A percentile compares a stretch with the other conserved stretches of the same genome.
These are phyloP conservation scores for Combretum micranthum DNA, from an alignment of 345 rosid genomes.

Conservation along the genomic window DNA sequence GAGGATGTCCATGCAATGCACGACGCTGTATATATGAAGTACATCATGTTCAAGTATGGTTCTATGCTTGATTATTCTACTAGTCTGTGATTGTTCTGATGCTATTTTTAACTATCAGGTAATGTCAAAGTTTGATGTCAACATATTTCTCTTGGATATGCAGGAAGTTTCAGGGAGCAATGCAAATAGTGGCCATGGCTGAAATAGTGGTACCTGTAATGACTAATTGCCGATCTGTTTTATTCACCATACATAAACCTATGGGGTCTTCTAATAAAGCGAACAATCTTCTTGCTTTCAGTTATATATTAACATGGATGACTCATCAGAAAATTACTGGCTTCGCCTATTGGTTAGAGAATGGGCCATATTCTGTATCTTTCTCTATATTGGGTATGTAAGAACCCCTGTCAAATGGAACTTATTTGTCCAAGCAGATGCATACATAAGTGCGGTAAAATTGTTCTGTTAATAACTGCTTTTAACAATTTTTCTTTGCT, in stretches of 20 bases:
- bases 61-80: not conserved
- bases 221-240: not conserved
- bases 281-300: conserved; percentile 22
- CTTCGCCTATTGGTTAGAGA: conserved; percentile 70
- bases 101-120: no score
- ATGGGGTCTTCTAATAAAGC: conserved; percentile 6
- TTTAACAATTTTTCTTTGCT: conserved; percentile 3
- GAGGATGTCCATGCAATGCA: conserved; percentile 80
- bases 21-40: conserved; percentile 72
- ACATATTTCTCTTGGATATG: conserved; percentile 7
- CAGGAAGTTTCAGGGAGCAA: conserved; percentile 88
- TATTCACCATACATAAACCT: not conserved
- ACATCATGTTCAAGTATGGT: conserved; percentile 79
- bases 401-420: not conserved
- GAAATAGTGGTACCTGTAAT: conserved; percentile 62
- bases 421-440: no score
- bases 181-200: conserved; percentile 85
- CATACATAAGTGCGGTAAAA: no score
- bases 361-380: conserved; percentile 85
- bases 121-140: no score
- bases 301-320: conserved; percentile 68
- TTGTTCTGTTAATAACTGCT: no score
- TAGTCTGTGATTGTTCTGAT: not conserved
- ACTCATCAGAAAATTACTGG: conserved; percentile 73
- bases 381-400: conserved; percentile 74